Evolutionary conservation across 495 filamentous ascomycete genomes (phyloP), one percentile per base, ranked within the genome.

Genomic region (Aspergillus steynii): DNA sequence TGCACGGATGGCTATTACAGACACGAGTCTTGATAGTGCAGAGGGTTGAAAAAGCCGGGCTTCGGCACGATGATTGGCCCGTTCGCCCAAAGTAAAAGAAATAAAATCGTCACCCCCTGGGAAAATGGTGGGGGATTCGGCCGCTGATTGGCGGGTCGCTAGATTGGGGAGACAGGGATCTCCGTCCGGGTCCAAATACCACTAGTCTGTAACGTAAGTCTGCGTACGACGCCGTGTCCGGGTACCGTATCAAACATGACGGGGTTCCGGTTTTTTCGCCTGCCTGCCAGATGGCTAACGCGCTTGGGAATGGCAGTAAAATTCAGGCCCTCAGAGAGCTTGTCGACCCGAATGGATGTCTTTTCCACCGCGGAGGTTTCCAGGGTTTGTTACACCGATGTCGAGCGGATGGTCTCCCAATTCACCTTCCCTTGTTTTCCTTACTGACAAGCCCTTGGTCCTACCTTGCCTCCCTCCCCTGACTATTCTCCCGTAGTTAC

Each of bases 121-220:
- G 49, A 34, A 63, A 65, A 61, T 68, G 56, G 66, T 58, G 62
- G 62, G 60, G 58, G 63, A 47, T 15, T 27, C 14, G n/a, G 10
- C 28, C 8, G 15, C 29, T 68, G 50, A 68, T 65, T 68, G 62
- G 66, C 55, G 20, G 20, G 6, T 10, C 6, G 20, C 45, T 58
- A 65, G 60, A 68, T 68, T 65, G 58, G 45, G n/a, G 5, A 54
- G 50, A 31, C 66, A 68, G 66, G 66, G 66, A 61, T 68, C 58
- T 62, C 53, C 52, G 9, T 46, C 55, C 48, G 60, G 61, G 27
- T 53, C 59, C 28, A 60, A 61, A 62, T 67, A 64, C 63, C 60
- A 34, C 55, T 60, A 65, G 34, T 15, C 45, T 6, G 68, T 68
- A 61, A 60, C 10, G 68, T 68, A 61, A 60, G 15, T 31, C 2